phyloP scores from a whole-genome alignment of 2,329 filamentous ascomycete genomes.

The Clarireedia sp. region DNA sequence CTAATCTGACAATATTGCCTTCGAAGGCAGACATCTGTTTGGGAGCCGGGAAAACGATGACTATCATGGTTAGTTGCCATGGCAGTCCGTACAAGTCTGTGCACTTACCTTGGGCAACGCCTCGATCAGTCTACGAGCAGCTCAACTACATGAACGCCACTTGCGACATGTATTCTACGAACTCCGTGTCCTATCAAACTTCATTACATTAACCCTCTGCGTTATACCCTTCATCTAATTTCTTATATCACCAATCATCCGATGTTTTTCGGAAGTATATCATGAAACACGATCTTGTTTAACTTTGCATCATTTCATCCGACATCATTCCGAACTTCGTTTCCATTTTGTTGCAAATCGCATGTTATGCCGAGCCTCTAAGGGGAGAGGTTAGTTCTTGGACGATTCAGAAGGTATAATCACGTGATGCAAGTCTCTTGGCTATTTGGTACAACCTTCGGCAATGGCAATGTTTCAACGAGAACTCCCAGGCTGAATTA shows the following conservation, averaged over 20 bases:
- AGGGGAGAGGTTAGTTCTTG: not conserved
- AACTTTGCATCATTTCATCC: not conserved
- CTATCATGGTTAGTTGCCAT: not conserved
- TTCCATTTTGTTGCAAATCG: slow-evolving; percentile 5
- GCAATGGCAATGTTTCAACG: no score
- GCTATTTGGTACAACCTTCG: not conserved
- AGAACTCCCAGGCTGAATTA: no score
- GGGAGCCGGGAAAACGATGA: not conserved
- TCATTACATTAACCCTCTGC: not conserved
- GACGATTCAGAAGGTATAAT: not conserved
- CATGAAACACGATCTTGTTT: not conserved
- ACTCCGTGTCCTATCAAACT: not conserved
- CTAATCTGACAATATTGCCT: slow-evolving; percentile 12
- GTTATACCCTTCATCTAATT: not conserved
- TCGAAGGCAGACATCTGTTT: not conserved
- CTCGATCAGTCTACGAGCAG: no score
- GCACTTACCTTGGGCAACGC: no score
- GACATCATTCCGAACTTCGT: not conserved
- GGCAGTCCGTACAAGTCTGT: not conserved
- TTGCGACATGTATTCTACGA: not conserved
- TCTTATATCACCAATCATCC: not conserved
- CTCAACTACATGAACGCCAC: no score
- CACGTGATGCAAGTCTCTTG: not conserved
- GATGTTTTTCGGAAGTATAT: no score
- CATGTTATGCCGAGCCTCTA: slow-evolving; percentile 1